Percentiles rank a stretch among this genome's conserved stretches.
phyloP scores from a whole-genome alignment of 1,139 yeast species.

The Yamadazyma pseudoaaseri region DNA sequence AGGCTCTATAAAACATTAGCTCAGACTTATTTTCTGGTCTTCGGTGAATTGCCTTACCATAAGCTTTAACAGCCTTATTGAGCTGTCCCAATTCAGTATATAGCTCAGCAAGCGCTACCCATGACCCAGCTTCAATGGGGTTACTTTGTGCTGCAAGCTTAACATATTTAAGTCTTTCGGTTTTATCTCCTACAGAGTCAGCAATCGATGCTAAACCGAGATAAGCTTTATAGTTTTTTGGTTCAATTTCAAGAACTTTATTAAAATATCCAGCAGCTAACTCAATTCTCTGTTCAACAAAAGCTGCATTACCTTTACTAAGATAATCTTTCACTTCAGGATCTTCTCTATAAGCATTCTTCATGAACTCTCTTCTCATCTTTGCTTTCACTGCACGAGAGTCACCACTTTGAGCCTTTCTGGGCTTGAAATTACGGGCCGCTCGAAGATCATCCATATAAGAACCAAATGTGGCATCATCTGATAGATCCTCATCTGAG shows the following conservation, averaged over 20 bases:
- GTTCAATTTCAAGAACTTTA: slow-evolving; percentile 77
- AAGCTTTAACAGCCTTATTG: slow-evolving; percentile 83
- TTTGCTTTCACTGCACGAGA: not conserved
- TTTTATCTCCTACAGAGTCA: slow-evolving; percentile 60
- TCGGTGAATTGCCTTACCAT: slow-evolving; percentile 66
- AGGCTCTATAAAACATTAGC: slow-evolving; percentile 59
- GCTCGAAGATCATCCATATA: slow-evolving; percentile 5
- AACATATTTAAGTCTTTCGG: slow-evolving; percentile 80
- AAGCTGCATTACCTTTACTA: slow-evolving; percentile 78
- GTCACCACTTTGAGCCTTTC: not conserved
- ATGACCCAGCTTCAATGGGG: slow-evolving; percentile 78
- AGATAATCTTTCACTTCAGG: slow-evolving; percentile 69
- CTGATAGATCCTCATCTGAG: not conserved
- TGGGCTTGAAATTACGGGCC: slow-evolving; percentile 3
- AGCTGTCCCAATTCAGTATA: slow-evolving; percentile 69
- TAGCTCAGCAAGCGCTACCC: slow-evolving; percentile 81
- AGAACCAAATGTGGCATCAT: slow-evolving; percentile 3
- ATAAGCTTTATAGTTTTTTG: slow-evolving; percentile 78
- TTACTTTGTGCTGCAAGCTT: slow-evolving; percentile 43
- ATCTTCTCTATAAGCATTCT: slow-evolving; percentile 5
- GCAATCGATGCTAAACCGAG: slow-evolving; percentile 84
- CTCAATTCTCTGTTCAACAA: slow-evolving; percentile 63
- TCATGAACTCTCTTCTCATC: slow-evolving; percentile 11
- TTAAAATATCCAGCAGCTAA: slow-evolving; percentile 65
- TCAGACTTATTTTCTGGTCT: slow-evolving; percentile 48